Evolutionary conservation across 2,329 filamentous ascomycete species (phyloP).

Genomic region (Leptoxyphium fumago): DNA sequence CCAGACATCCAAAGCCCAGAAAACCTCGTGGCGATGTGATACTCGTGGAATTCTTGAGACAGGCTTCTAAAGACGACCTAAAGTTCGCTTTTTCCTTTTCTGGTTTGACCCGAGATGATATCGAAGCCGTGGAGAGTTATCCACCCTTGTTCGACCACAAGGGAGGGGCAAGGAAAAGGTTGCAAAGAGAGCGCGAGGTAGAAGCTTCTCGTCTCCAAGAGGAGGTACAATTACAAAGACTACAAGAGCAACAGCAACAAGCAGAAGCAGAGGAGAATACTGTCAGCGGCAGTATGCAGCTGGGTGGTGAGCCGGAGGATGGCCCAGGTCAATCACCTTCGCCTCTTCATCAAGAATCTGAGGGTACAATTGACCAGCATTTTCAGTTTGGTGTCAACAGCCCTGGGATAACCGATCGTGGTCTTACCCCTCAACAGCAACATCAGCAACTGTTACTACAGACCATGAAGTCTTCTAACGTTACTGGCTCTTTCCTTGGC

Average conservation of each 20-base stretch:
- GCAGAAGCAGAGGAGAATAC: conserved; percentile 59
- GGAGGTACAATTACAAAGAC: conserved; percentile 42
- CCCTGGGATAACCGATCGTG: conserved; percentile 52
- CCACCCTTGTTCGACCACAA: conserved; percentile 72
- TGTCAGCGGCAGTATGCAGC: conserved; percentile 63
- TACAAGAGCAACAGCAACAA: conserved; percentile 39
- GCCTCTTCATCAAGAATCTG: conserved; percentile 37
- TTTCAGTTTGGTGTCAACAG: conserved; percentile 27
- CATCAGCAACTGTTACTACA: conserved; percentile 53
- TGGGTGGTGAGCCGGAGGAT: conserved; percentile 88
- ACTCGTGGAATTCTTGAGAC: conserved; percentile 25
- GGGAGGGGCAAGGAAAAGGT: conserved; percentile 67
- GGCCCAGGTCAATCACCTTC: conserved; percentile 52
- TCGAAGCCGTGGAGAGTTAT: conserved; percentile 40
- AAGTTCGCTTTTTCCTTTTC: conserved; percentile 38
- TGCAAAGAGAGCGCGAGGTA: conserved; percentile 48
- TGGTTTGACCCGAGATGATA: conserved; percentile 31
- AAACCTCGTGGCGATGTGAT: conserved; percentile 2
- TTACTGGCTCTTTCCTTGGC: conserved; percentile 29
- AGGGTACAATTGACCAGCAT: conserved; percentile 14
- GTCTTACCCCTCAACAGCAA: conserved; percentile 69
- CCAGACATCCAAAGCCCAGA: conserved; percentile 3
- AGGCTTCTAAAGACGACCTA: conserved; percentile 30
- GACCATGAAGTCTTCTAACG: conserved; percentile 31
- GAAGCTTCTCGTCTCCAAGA: conserved; percentile 15